Evolutionary conservation across 1,139 yeast species (phyloP), one percentile per base, ranked within the genome.

Genomic region (Yamadazyma kanchanaburiensis): DNA sequence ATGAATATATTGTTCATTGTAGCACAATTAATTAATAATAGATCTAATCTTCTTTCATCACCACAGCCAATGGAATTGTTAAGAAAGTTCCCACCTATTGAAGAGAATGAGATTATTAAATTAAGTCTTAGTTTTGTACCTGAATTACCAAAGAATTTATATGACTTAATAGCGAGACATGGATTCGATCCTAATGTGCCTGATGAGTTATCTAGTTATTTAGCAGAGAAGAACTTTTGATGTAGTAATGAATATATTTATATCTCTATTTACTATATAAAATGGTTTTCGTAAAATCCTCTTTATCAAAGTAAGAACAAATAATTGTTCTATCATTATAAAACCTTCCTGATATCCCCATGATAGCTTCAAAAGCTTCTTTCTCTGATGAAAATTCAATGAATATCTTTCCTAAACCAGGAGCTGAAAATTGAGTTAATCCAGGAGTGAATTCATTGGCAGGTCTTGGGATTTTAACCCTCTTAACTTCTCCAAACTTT

Each of bases 1-100:
- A 73, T 88, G 80, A 88, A 88, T 55, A 72, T 89, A 18, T 61
- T 89, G 21, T 84, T 88, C 44, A 77, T 88, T 8, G 88, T 88
- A 12, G 94, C 96, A 0, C 95, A 87, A 53, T 60, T 88, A 26
- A 78, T 85, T 10, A 64, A 81, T 30, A 80, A 83, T 41, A 61
- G 96, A 31, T 70, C 78, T 4, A 60, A 68, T 25, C 58, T 88
- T 11, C 55, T 88, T 35, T 59, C 60, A 13, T 70, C 82, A 6
- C 57, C 58, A 16, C 82, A 68, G 38, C 96, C 96, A 12, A 87
- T 87, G 84, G 68, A 79, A 28, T 53, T 84, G 12, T 57, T 88
- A 32, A 63, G 96, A 28, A 80, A 75, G 36, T 78, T 87, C 44
- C 96, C 96, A 0, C 62, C 64, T 4, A 59, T 88, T 34, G 77